Percentiles rank a stretch among this genome's conserved stretches.
These are phyloP conservation scores for Amphirosellinia nigrospora DNA, from an alignment of 495 filamentous ascomycete species.

Conservation along the genomic window DNA sequence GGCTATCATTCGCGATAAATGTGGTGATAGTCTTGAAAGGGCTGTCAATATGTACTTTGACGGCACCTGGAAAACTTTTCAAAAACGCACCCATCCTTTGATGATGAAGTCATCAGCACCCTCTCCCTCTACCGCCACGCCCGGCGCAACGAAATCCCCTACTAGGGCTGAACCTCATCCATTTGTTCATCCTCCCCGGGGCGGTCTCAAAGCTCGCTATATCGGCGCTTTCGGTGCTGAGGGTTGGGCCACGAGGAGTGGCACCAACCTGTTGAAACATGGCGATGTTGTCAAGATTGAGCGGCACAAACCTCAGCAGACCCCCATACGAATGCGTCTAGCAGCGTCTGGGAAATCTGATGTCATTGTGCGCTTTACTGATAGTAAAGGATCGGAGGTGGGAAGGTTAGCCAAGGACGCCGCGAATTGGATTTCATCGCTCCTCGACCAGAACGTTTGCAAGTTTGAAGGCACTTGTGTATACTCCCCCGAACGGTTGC, in stretches of 20 bases:
- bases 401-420: constrained; percentile 88
- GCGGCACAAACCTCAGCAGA: constrained; percentile 72
- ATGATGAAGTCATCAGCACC: constrained; percentile 25
- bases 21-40: constrained; percentile 66
- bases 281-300: constrained; percentile 85
- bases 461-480: constrained; percentile 87
- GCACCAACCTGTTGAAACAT: constrained; percentile 71
- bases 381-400: constrained; percentile 76
- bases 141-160: constrained; percentile 19
- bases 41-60: constrained; percentile 91
- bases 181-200: constrained; percentile 24
- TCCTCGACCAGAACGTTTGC: constrained; percentile 92
- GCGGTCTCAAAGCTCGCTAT: constrained; percentile 73
- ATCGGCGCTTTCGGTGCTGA: constrained; percentile 90
- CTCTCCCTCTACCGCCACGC: constrained; percentile 4
- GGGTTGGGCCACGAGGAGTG: constrained; percentile 92
- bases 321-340: constrained; percentile 54
- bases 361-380: constrained; percentile 93
- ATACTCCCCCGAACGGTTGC: constrained; percentile 82
- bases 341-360: constrained; percentile 68
- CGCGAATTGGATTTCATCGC: constrained; percentile 90
- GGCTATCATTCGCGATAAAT: constrained; percentile 59
- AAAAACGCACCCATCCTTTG: constrained; percentile 19
- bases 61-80: constrained; percentile 79
- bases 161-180: constrained; percentile 19